Base-by-base conservation (phyloP, 441 rosid genomes). In the Erodium chrysanthum region DNA sequence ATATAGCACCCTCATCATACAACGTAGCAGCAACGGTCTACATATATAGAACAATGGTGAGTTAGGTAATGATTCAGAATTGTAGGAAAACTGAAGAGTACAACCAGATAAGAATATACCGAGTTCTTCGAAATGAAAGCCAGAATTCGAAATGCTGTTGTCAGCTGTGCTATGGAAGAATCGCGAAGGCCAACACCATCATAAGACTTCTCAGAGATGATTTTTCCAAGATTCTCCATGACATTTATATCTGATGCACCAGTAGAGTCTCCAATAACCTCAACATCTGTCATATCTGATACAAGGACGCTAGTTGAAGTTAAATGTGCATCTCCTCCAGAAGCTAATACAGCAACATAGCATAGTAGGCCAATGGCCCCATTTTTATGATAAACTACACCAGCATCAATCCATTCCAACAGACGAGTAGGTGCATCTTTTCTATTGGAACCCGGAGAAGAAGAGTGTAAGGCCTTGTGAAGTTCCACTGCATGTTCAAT, bases 351-450 rank as follows among this genome's bases (percentile, higher is more conserved):
- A 48, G 97, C 92, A 75, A 88, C 90, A 81, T 94, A 94, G 50
- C 94, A 87, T 66, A 94, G 81, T 78, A 94, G 96, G 68, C 99
- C 96, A 79, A 81, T 82, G 68, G 84, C 84, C 68, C 97, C 97
- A 75, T 85, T 88, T 82, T 94, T 94, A 73, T 94, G 96, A 83
- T 89, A 91, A 75, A 91, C 96, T 54, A 87, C 84, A 65, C 91
- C 96, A 75, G 96, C 90, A 88, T 94, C 99, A 73, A 91, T 83
- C 96, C 96, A 94, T 70, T 88, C 96, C 80, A 94, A 78, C 73
- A 91, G 82, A 71, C 98, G 82, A 70, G 94, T 80, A 65, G 96
- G 98, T 71, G 96, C 91, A 77, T 91, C 96, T 82, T 91, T 94
- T 72, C 86, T 88, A 77, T 88, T 91, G 54, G 97, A 87, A 72